Base-by-base conservation (phyloP, 768 basidiomycete species). In the Cubamyces lactineus region DNA sequence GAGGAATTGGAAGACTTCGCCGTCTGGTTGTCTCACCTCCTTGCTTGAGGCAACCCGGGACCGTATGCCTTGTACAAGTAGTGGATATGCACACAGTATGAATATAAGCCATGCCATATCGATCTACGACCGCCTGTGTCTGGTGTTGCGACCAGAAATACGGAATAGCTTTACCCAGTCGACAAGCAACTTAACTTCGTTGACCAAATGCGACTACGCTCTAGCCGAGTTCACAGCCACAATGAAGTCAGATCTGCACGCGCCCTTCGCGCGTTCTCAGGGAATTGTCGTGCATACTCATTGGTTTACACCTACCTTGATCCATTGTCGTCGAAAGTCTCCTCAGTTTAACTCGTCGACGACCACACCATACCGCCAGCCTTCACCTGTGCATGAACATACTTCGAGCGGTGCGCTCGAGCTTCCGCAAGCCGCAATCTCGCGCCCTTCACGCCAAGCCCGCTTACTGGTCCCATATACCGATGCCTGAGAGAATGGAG, bases 401-500 rank as follows among this genome's bases (percentile, higher is more conserved):
- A n/a, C 3, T 45, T n/a, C 57, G 57, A 30, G 12, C 53, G 13
- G 47, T 26, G 21, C 23, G 34, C 24, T 49, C 59, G 39, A 26
- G 26, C 24, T 19, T 49, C 16, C 45, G 38, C 19, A 39, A 30
- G 54, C 12, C 34, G 19, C 16, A 28, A 17, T 40, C 12, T 24
- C 40, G 40, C 23, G 11, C 17, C 21, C n/a, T 55, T 19, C 41
- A 16, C 15, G 12, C 15, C 39, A 49, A 53, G 19, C 5, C 48
- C 8, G 23, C 54, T 21, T 64, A 64, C 40, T 62, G 61, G 61
- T 52, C 30, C 5, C 74, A 72, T 53, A 70, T 78, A 23, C 64
- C 66, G 38, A 71, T 76, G 19, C 71, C 70, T 7, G 58, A 74
- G 30, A 74, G 67, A 54, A 63, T 73, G 57, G 67, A 72, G 9